These are phyloP conservation scores for Trypethelium eluteriae DNA, from an alignment of 495 filamentous ascomycete genomes.

Conservation along the genomic window DNA sequence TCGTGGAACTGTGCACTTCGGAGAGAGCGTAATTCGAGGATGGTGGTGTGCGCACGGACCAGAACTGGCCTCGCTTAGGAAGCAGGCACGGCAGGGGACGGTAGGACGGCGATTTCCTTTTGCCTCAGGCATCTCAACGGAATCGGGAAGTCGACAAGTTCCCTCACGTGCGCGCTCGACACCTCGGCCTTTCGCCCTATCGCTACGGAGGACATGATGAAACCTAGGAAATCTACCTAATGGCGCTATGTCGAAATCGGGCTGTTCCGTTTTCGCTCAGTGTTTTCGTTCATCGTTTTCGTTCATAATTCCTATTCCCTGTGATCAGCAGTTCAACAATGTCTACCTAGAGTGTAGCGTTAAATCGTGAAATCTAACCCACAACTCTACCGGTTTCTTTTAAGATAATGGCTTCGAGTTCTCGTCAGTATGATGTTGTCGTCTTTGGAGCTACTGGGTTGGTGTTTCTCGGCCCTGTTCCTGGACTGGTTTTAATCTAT, in stretches of 20 bases:
- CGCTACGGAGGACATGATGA: too few relatives aligned
- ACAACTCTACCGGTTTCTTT: neutral
- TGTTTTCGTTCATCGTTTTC: neutral
- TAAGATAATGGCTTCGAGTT: slow-evolving; percentile 31
- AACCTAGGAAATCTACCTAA: too few relatives aligned
- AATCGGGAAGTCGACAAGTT: neutral
- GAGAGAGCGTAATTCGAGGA: neutral
- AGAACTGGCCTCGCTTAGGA: neutral
- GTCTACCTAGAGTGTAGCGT: neutral
- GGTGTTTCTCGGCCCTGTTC: neutral
- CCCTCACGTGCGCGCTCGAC: slow-evolving; percentile 1
- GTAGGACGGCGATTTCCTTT: neutral
- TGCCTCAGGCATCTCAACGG: neutral
- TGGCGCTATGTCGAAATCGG: too few relatives aligned
- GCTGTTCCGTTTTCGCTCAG: neutral
- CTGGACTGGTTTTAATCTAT: neutral
- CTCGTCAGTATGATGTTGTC: slow-evolving; percentile 71
- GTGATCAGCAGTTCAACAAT: neutral
- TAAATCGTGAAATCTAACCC: neutral
- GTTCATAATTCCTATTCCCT: neutral
- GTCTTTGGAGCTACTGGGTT: slow-evolving; percentile 71
- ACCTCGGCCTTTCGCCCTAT: slow-evolving; percentile 1
- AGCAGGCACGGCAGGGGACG: too few relatives aligned
- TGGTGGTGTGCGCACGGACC: slow-evolving; percentile 9
- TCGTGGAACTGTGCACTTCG: neutral